Conservation (phyloP, 257 asterid species). For the Solanum rostratum region DNA sequence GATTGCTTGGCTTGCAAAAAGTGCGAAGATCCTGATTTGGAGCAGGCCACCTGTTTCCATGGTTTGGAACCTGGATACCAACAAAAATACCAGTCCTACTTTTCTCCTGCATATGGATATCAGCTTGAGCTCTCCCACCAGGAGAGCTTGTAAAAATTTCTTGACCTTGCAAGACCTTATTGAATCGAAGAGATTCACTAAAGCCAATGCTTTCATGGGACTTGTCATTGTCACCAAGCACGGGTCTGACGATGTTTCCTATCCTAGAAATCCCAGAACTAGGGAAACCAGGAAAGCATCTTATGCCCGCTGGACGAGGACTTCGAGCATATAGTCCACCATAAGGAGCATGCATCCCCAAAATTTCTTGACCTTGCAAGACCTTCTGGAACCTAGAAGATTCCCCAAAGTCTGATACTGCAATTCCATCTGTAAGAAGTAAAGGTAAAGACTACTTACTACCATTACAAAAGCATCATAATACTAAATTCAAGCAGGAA, state of each 20-base stretch:
- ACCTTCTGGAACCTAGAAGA: slow-evolving; percentile 85
- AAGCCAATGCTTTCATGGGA: slow-evolving; percentile 22
- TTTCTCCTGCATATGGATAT: slow-evolving; percentile 18
- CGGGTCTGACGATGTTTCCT: slow-evolving; percentile 20
- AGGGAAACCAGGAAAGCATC: slow-evolving; percentile 31
- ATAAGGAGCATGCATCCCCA: slow-evolving; percentile 37
- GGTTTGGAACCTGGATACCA: slow-evolving; percentile 29
- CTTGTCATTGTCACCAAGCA: slow-evolving; percentile 23
- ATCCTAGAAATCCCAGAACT: slow-evolving; percentile 21
- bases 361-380: slow-evolving; percentile 99
- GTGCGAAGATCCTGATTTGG: slow-evolving; percentile 20
- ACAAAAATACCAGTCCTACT: slow-evolving; percentile 10
- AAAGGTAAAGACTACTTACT: not conserved
- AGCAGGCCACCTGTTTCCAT: slow-evolving; percentile 42
- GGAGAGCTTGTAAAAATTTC: slow-evolving; percentile 46
- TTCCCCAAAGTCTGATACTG: slow-evolving; percentile 64
- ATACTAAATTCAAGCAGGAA: not conserved
- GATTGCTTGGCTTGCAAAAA: slow-evolving; percentile 15
- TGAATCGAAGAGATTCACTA: slow-evolving; percentile 53
- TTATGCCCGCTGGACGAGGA: slow-evolving; percentile 32
- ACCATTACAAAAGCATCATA: not conserved
- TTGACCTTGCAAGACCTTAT: slow-evolving; percentile 99
- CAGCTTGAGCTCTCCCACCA: slow-evolving; percentile 28
- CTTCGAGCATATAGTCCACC: slow-evolving; percentile 32
- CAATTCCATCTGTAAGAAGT: slow-evolving; percentile 45